Conservation (phyloP, 1,284 basidiomycete species). For the Austroboletus niveus region DNA sequence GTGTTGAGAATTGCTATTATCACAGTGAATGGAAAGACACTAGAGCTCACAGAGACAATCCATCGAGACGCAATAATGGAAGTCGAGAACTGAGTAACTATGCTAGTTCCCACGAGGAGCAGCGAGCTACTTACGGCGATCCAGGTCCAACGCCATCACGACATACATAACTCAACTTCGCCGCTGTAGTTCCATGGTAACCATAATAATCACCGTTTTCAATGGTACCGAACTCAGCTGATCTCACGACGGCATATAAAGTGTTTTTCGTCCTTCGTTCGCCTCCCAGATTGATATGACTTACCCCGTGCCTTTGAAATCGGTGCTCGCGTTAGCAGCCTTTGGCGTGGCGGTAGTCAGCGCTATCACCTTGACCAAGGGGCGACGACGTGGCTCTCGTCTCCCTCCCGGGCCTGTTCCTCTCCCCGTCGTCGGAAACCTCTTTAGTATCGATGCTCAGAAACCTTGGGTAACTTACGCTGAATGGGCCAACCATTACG, state of each 20-base stretch:
- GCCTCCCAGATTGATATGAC: conserved; percentile 3
- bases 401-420: conserved; percentile 24
- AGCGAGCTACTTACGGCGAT: too few relatives aligned
- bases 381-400: conserved; percentile 3
- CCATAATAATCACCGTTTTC: too few relatives aligned
- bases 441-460: conserved; percentile 18
- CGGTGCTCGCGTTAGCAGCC: not conserved
- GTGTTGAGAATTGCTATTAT: not conserved
- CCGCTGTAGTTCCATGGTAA: too few relatives aligned
- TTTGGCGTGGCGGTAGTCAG: conserved; percentile 1
- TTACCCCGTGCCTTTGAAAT: not conserved
- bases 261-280: not conserved
- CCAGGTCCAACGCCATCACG: too few relatives aligned
- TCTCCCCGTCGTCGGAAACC: conserved; percentile 23
- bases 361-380: conserved; percentile 8
- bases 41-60: conserved; percentile 36
- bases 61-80: conserved; percentile 3
- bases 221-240: too few relatives aligned
- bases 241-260: too few relatives aligned
- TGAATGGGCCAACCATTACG: conserved; percentile 19
- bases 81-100: too few relatives aligned
- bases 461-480: conserved; percentile 23
- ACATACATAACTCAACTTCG: too few relatives aligned
- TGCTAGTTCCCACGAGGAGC: too few relatives aligned
- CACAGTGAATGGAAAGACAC: not conserved